Evolutionary conservation across 2,329 filamentous ascomycete genomes (phyloP).

Genomic region (Magnaporthiopsis poae): DNA sequence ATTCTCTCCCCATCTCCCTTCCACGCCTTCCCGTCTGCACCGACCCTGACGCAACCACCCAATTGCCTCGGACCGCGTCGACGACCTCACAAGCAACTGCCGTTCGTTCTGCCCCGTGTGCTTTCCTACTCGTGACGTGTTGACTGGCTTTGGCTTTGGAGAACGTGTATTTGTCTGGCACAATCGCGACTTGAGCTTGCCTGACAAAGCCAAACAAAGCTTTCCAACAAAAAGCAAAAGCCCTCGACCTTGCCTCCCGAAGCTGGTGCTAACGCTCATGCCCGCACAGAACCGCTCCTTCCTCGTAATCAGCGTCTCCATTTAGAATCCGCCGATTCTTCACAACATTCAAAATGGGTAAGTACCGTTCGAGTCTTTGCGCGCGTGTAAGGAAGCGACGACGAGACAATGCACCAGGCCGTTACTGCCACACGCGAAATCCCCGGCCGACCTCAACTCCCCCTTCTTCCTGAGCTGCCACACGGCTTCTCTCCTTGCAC

Average conservation of each 20-base stretch:
- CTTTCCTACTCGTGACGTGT: neutral
- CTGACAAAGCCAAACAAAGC: neutral
- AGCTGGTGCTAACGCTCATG: slow-evolving; percentile 17
- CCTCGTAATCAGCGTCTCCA: neutral
- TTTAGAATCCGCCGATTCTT: neutral
- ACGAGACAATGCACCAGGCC: slow-evolving; percentile 8
- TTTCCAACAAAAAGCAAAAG: neutral
- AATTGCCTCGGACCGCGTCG: neutral
- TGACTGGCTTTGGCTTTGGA: neutral
- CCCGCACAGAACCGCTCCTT: slow-evolving; percentile 19
- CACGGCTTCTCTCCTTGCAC: neutral
- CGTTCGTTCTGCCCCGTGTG: slow-evolving; percentile 2
- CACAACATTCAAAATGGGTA: slow-evolving; percentile 35
- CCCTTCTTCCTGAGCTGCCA: neutral
- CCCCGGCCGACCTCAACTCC: neutral
- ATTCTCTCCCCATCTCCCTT: neutral
- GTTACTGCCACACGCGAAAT: slow-evolving; percentile 3
- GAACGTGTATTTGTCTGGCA: neutral
- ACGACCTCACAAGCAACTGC: slow-evolving; percentile 2
- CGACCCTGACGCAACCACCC: neutral
- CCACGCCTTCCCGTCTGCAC: neutral
- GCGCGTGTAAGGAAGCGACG: slow-evolving; percentile 1
- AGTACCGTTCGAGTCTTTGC: slow-evolving; percentile 22
- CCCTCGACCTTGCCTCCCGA: neutral
- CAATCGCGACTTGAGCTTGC: neutral